Conservation (phyloP, 2,329 filamentous ascomycete genomes). For the Chalaropsis ovoidea region DNA sequence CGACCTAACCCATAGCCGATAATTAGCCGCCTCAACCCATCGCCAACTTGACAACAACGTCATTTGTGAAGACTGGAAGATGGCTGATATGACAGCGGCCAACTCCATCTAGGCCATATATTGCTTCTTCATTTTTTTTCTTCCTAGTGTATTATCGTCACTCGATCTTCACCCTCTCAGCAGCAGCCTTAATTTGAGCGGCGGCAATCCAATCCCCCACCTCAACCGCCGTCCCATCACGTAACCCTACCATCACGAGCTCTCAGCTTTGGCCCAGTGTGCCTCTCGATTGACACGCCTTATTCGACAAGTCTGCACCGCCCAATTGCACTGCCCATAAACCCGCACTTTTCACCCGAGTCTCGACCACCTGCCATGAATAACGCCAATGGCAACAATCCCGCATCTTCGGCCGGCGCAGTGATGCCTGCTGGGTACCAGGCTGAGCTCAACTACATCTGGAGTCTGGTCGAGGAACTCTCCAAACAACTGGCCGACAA, state of each 20-base stretch:
- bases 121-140: neutral
- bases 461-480: slow-evolving; percentile 57
- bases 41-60: slow-evolving; percentile 10
- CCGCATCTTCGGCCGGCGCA: slow-evolving; percentile 37
- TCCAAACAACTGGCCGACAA: slow-evolving; percentile 54
- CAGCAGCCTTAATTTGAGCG: neutral
- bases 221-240: no score
- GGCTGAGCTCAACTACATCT: slow-evolving; percentile 58
- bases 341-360: neutral
- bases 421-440: slow-evolving; percentile 59
- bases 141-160: neutral
- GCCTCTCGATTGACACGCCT: no score
- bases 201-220: no score
- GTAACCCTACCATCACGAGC: no score
- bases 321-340: neutral
- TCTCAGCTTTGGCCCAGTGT: no score
- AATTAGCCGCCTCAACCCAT: slow-evolving; percentile 11
- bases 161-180: neutral
- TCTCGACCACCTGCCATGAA: slow-evolving; percentile 16
- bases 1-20: neutral
- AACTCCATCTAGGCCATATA: neutral
- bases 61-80: neutral
- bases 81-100: neutral
- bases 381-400: slow-evolving; percentile 19
- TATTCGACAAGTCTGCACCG: no score